Percentiles rank a stretch among this genome's conserved stretches.
These are phyloP conservation scores for Phoma sp. DNA, from an alignment of 2,329 filamentous ascomycete species.

Conservation along the genomic window DNA sequence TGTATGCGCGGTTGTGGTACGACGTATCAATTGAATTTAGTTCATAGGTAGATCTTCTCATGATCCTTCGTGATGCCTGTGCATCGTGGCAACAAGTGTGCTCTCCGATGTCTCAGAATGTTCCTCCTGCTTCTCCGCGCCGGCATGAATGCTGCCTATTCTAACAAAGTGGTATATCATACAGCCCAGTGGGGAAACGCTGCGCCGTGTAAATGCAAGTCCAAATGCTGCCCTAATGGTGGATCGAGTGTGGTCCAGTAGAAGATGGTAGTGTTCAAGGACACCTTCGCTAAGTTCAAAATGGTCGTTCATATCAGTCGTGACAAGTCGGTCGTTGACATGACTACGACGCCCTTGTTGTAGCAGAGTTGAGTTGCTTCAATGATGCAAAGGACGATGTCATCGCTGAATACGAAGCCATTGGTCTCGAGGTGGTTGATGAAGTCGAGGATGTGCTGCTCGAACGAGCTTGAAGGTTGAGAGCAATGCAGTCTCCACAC, in stretches of 20 bases:
- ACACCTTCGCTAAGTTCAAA: conserved; percentile 32
- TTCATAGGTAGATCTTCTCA: neutral
- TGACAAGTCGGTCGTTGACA: conserved; percentile 3
- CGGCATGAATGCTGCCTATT: conserved; percentile 4
- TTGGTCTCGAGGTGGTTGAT: conserved; percentile 33
- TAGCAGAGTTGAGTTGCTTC: conserved; percentile 33
- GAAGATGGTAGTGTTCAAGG: conserved; percentile 15
- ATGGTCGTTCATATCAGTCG: conserved; percentile 22
- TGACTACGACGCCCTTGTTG: conserved; percentile 35
- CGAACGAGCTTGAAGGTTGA: conserved; percentile 48
- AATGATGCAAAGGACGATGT: conserved; percentile 52
- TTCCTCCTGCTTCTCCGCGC: neutral
- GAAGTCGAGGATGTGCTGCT: conserved; percentile 43
- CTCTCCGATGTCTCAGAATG: conserved; percentile 3
- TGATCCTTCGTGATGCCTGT: neutral
- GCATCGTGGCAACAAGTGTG: conserved; percentile 11
- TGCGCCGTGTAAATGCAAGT: conserved; percentile 16
- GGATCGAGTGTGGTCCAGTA: neutral
- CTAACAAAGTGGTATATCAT: conserved; percentile 18
- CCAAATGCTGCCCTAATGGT: conserved; percentile 10
- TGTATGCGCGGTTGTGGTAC: neutral
- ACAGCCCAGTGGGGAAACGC: neutral
- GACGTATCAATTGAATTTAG: neutral
- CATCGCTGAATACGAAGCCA: conserved; percentile 49
- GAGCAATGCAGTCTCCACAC: conserved; percentile 49